Base-by-base conservation (phyloP, 176 grass and related monocot genomes). In the Carex scoparia region DNA sequence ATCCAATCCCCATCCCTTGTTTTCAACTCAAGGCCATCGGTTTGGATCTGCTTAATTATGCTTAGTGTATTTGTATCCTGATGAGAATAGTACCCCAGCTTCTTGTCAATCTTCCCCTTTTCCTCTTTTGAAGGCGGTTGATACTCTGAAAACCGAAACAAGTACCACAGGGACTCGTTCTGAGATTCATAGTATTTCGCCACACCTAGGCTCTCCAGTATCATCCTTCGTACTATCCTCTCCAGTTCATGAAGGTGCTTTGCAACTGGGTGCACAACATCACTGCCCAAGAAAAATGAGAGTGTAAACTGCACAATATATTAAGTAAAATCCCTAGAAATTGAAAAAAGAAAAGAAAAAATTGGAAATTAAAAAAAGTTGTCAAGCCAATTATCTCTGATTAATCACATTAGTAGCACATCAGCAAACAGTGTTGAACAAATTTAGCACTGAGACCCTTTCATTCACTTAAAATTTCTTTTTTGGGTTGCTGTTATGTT, bases 1-100 rank as follows among this genome's bases (percentile, higher is more conserved):
- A 93, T 13, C 95, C 93, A 94, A 1, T 88, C 61, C 14, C 89
- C 89, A 35, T 90, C 89, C 79, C 80, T 91, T 32, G 86, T 82
- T 86, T 81, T 89, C 46, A 93, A 53, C 87, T 97, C 94, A n/a
- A 94, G 79, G 49, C 92, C 94, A 0, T 92, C 89, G 7, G 92
- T 79, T 79, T 90, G 70, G 79, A 91, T 83, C 86, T 97, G 92
- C 66, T 86, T 91, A 12, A 93, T 75, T n/a, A 93, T 54, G 90
- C 84, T 97, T 8, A 94, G 65, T 64, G 12, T 51, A 56, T 89
- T 90, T 86, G 70, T 65, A 87, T 93, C 91, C 66, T 90, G 85
- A 65, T 98, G 89, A 4, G 89, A 30, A 3, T n/a, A 3, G 86
- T 84, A 87, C 33, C 82, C 18, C 6, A 91, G 15, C 63, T 67